Conservation (phyloP, 305 asterid species). For the Caryopteris hybrid region DNA sequence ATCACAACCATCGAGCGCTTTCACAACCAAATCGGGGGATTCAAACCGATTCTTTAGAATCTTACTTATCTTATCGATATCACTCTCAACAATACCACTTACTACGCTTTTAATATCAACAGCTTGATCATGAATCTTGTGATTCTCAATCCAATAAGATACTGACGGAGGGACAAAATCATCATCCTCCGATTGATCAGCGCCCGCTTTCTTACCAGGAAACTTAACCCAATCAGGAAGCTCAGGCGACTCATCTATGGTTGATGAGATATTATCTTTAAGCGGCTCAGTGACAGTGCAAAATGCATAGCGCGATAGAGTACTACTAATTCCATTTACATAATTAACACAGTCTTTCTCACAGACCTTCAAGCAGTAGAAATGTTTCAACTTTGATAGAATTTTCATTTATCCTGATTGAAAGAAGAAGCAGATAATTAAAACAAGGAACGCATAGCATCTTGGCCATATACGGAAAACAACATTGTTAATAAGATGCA, state of each 20-base stretch:
- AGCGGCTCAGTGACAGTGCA: constrained; percentile 36
- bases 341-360: constrained; percentile 19
- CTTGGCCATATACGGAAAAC: not conserved
- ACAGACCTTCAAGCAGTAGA: constrained; percentile 11
- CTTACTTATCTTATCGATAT: constrained; percentile 57
- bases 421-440: not conserved
- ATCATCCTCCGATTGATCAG: constrained; percentile 34
- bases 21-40: constrained; percentile 47
- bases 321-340: constrained; percentile 16
- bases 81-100: constrained; percentile 40
- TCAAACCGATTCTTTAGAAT: constrained; percentile 42
- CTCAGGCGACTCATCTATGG: constrained; percentile 60
- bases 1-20: constrained; percentile 43
- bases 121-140: constrained; percentile 26
- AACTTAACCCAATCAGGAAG: constrained; percentile 76
- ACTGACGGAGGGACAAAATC: constrained; percentile 84
- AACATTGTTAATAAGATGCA: not conserved
- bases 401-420: constrained; percentile 31
- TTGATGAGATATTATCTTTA: constrained; percentile 20
- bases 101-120: constrained; percentile 31
- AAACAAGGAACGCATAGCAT: no score
- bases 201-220: constrained; percentile 13
- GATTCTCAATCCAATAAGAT: constrained; percentile 63
- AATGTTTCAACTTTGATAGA: constrained; percentile 38
- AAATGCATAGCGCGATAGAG: constrained; percentile 28